Evolutionary conservation across 352 stramenopile genomes (phyloP).

Genomic region (Phytopythium vexans): DNA sequence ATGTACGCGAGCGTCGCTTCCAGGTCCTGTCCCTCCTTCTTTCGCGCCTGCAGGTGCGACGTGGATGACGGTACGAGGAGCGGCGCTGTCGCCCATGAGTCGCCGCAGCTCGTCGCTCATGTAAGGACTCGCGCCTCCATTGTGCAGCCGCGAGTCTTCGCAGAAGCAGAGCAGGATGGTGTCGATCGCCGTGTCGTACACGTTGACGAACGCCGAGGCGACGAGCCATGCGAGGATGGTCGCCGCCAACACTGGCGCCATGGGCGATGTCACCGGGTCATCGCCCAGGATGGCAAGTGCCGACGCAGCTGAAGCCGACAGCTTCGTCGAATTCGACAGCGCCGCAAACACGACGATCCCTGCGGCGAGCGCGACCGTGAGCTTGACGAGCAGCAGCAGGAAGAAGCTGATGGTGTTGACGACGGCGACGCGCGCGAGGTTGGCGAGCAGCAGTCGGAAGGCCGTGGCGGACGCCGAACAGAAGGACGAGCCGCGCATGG

Average conservation of each 20-base stretch:
- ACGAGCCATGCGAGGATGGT: slow-evolving; percentile 88
- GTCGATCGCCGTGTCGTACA: slow-evolving; percentile 94
- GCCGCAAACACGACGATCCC: slow-evolving; percentile 45
- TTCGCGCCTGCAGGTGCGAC: slow-evolving; percentile 14
- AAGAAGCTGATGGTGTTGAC: slow-evolving; percentile 92
- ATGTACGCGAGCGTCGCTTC: slow-evolving; percentile 12
- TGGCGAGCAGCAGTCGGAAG: slow-evolving; percentile 92
- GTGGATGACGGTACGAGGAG: slow-evolving; percentile 28
- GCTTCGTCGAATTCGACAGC: slow-evolving; percentile 29
- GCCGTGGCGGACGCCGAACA: slow-evolving; percentile 90
- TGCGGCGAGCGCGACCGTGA: slow-evolving; percentile 65
- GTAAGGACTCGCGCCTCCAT: slow-evolving; percentile 56
- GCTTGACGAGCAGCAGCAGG: slow-evolving; percentile 93
- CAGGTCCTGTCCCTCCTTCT: too few relatives aligned
- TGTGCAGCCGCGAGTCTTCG: slow-evolving; percentile 83
- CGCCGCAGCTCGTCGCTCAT: slow-evolving; percentile 74
- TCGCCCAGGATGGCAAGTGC: slow-evolving; percentile 60
- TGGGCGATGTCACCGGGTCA: slow-evolving; percentile 74
- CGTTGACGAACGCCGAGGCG: slow-evolving; percentile 88
- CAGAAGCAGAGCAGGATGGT: slow-evolving; percentile 97
- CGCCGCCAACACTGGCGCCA: slow-evolving; percentile 89
- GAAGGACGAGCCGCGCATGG: slow-evolving; percentile 78
- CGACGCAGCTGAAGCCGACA: slow-evolving; percentile 14
- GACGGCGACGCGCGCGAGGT: slow-evolving; percentile 89
- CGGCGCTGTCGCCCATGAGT: slow-evolving; percentile 44